phyloP scores from a whole-genome alignment of 768 basidiomycete species.

The Basidioascus undulatus region DNA sequence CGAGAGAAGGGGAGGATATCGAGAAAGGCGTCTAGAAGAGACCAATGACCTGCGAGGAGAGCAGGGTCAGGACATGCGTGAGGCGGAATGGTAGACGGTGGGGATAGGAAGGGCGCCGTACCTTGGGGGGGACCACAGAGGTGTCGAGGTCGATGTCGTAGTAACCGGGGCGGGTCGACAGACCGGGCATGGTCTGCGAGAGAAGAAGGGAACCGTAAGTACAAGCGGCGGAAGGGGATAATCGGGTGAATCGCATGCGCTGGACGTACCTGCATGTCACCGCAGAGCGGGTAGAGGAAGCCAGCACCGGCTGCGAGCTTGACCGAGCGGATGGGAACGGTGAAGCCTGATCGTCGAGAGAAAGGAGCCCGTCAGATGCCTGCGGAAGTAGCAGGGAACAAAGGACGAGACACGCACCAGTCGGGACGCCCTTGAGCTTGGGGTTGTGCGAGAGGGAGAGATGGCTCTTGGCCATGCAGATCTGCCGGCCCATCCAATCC shows the following conservation, averaged over 20 bases:
- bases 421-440: conserved; percentile 67
- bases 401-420: conserved; percentile 22
- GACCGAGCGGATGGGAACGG: conserved; percentile 68
- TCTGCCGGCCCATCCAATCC: no score
- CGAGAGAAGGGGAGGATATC: no score
- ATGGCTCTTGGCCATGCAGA: conserved; percentile 95
- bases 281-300: conserved; percentile 85
- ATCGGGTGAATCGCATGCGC: no score
- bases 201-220: background rate
- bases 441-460: conserved; percentile 94
- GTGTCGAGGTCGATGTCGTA: conserved; percentile 19
- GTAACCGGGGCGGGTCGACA: conserved; percentile 67
- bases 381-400: background rate
- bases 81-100: no score
- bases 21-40: no score
- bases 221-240: background rate
- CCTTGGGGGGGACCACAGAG: no score
- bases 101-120: no score
- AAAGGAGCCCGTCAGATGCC: background rate
- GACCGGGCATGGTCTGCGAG: conserved; percentile 82
- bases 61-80: no score
- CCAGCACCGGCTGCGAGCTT: conserved; percentile 77
- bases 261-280: no score
- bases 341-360: conserved; percentile 37
- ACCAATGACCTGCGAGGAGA: no score